phyloP scores from a whole-genome alignment of 2,329 filamentous ascomycete species.

The Emmonsiellopsis sp. region DNA sequence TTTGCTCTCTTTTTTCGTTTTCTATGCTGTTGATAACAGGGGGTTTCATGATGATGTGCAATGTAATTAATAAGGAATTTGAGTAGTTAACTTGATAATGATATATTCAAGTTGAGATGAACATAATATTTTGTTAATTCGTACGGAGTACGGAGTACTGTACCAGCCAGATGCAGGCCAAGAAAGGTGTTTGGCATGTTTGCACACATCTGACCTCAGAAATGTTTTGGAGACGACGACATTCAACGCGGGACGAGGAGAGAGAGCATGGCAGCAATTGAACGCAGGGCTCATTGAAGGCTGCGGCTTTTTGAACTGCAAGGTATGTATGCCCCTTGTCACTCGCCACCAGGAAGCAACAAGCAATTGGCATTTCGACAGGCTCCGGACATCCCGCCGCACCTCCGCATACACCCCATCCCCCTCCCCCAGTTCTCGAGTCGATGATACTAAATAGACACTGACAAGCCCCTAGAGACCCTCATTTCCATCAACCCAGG shows the following conservation, averaged over 20 bases:
- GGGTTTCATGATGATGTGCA: no score
- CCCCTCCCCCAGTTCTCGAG: not conserved
- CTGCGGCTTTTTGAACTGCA: not conserved
- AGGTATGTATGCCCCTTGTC: not conserved
- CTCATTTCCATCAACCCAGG: not conserved
- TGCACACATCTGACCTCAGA: not conserved
- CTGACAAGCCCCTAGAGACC: not conserved
- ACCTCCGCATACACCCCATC: no score
- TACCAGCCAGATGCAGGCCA: no score
- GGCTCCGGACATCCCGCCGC: not conserved
- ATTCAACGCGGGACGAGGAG: not conserved
- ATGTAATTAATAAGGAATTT: no score
- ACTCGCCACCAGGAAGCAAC: not conserved
- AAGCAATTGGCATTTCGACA: not conserved
- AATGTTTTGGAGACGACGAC: not conserved
- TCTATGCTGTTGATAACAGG: no score
- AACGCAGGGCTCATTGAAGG: not conserved
- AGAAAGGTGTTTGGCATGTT: not conserved
- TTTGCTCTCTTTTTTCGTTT: no score
- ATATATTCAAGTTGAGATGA: no score
- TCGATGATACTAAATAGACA: not conserved
- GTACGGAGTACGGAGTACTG: no score
- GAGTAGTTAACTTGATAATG: no score
- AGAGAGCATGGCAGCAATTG: not conserved
- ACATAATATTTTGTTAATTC: no score